A percentile compares a stretch with the other conserved stretches of the same genome.
phyloP scores from a whole-genome alignment of 2,329 filamentous ascomycete genomes.

The Xenosphaeropsis pyriputrescens region DNA sequence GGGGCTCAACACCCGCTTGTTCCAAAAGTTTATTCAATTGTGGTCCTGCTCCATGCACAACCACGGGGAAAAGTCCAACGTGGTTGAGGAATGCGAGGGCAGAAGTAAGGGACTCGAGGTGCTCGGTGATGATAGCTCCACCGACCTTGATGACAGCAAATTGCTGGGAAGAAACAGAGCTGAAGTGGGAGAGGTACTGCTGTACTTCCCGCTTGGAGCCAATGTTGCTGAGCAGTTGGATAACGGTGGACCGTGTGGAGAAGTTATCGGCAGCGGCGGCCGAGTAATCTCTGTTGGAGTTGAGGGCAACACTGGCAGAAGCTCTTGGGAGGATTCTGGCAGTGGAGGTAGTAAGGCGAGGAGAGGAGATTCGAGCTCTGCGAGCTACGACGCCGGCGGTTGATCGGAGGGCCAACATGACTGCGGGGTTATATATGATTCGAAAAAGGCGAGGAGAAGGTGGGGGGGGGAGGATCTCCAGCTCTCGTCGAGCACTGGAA shows the following conservation, averaged over 20 bases:
- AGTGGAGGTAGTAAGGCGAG: slow-evolving; percentile 10
- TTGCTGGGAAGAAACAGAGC: slow-evolving; percentile 87
- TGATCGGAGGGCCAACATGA: slow-evolving; percentile 18
- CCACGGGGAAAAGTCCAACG: slow-evolving; percentile 86
- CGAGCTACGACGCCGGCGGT: slow-evolving; percentile 15
- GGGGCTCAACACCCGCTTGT: slow-evolving; percentile 81
- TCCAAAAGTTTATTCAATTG: slow-evolving; percentile 88
- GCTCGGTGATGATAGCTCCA: slow-evolving; percentile 87
- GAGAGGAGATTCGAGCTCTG: slow-evolving; percentile 12
- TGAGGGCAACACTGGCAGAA: slow-evolving; percentile 10
- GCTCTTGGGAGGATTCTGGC: slow-evolving; percentile 14
- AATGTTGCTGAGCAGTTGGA: slow-evolving; percentile 87
- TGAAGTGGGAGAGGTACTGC: slow-evolving; percentile 96
- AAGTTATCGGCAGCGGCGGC: slow-evolving; percentile 14
- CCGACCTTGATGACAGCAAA: slow-evolving; percentile 98
- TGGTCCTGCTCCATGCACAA: slow-evolving; percentile 88
- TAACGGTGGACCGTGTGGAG: slow-evolving; percentile 61
- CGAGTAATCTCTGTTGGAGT: slow-evolving; percentile 14
- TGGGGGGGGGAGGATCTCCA: slow-evolving; percentile 6
- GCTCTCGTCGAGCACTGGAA: slow-evolving; percentile 13
- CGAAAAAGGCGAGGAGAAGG: slow-evolving; percentile 5
- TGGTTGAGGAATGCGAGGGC: slow-evolving; percentile 86
- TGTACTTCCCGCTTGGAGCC: slow-evolving; percentile 92
- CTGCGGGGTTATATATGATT: slow-evolving; percentile 7
- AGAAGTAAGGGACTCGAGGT: slow-evolving; percentile 80